Conservation (phyloP, 1,139 yeast genomes). For the Protomyces lactucae-debilis region DNA sequence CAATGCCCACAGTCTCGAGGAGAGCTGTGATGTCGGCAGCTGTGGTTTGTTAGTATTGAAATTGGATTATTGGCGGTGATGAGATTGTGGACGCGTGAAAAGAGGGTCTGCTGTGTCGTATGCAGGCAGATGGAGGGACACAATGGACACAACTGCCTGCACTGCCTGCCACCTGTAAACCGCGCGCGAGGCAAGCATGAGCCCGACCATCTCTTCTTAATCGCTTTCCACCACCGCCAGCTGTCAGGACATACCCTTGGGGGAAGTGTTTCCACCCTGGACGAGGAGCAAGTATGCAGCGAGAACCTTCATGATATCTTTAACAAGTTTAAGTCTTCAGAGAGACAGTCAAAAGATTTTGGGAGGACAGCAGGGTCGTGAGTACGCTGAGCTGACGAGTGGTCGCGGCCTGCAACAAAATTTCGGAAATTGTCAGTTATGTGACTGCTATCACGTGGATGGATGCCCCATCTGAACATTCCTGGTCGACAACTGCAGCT, state of each 20-base stretch:
- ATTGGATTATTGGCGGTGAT: not conserved
- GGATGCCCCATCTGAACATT: no score
- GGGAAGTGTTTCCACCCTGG: conserved; percentile 55
- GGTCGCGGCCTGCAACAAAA: not conserved
- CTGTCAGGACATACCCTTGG: conserved; percentile 60
- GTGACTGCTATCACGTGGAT: no score
- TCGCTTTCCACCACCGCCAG: not conserved
- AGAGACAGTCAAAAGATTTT: not conserved
- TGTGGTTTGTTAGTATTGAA: not conserved
- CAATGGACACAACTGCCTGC: not conserved
- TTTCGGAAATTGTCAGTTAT: no score
- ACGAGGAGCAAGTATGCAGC: conserved; percentile 49
- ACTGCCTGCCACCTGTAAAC: not conserved
- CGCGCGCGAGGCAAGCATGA: no score
- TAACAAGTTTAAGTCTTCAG: not conserved
- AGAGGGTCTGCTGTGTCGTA: no score
- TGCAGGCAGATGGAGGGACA: no score
- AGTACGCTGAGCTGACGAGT: not conserved
- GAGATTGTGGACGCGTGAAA: no score
- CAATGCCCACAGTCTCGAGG: conserved; percentile 90
- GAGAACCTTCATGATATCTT: conserved; percentile 45
- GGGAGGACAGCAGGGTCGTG: not conserved
- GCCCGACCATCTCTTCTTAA: no score
- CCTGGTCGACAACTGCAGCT: no score
- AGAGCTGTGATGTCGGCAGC: conserved; percentile 68